These are phyloP conservation scores for Microcyclospora tardicrescens DNA, from an alignment of 2,329 filamentous ascomycete species.

Conservation along the genomic window DNA sequence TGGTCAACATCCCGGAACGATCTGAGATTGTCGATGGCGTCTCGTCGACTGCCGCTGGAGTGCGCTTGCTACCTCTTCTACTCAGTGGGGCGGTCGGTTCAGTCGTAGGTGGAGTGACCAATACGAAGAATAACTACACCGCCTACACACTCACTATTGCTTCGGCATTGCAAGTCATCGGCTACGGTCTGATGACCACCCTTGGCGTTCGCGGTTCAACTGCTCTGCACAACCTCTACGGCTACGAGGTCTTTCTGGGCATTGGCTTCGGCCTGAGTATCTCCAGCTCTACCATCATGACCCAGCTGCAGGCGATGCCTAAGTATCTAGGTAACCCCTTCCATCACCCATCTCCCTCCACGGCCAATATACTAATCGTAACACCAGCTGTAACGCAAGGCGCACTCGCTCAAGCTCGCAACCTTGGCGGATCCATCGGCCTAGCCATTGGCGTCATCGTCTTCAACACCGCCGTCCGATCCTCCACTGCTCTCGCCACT, in stretches of 20 bases:
- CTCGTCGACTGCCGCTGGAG: conserved; percentile 18
- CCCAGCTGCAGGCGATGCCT: neutral
- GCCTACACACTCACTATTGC: conserved; percentile 15
- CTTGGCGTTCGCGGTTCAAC: neutral
- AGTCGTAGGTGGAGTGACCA: conserved; percentile 42
- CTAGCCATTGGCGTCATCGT: conserved; percentile 28
- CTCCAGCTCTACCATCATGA: neutral
- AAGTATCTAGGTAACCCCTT: too few species aligned
- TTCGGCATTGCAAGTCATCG: neutral
- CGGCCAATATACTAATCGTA: too few species aligned
- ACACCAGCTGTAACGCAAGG: conserved; percentile 22
- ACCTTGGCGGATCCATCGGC: conserved; percentile 48
- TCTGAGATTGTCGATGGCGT: conserved; percentile 48
- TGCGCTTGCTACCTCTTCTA: neutral
- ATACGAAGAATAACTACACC: conserved; percentile 42
- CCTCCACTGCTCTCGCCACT: conserved; percentile 2
- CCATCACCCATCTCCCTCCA: too few species aligned
- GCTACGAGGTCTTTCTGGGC: neutral
- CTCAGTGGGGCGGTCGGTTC: conserved; percentile 40
- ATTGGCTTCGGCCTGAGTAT: neutral
- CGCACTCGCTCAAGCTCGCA: conserved; percentile 46
- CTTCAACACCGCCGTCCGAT: conserved; percentile 5
- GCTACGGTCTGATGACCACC: neutral
- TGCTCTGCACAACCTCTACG: neutral
- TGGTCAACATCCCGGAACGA: conserved; percentile 39